Base-by-base conservation (phyloP, 257 asterid genomes). In the Primulina huaijiensis region DNA sequence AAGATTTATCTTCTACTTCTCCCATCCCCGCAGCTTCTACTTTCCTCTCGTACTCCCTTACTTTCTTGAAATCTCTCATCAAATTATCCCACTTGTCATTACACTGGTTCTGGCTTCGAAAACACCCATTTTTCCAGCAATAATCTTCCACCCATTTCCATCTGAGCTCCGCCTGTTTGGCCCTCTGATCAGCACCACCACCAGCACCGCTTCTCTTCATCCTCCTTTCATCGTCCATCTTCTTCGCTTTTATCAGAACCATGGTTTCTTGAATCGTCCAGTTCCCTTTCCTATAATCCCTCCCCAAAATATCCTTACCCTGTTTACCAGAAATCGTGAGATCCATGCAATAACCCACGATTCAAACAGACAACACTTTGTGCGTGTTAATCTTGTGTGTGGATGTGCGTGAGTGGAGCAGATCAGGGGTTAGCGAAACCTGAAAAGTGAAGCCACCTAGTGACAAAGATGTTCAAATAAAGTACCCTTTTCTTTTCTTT, bases 81-180 rank as follows among this genome's bases (percentile, higher is more conserved):
- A 92, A 80, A 84, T 90, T 92, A 69, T 92, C 98, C 98, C 97
- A 90, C 43, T 93, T 93, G 34, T 93, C 98, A 61, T 93, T 93
- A 71, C 98, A 93, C 82, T 93, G 98, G 7, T 87, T 93, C 56
- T 90, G 98, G 81, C 98, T 93, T 65, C 98, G 78, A 68, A 86
- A 81, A 53, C 97, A 90, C 10, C 89, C 90, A 20, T 83, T 77
- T 20, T 75, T 86, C 97, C 97, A 90, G 74, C 98, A 93, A 52
- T 87, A 93, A 35, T 93, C 96, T 75, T 93, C 98, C 19, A 93
- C 93, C 95, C 98, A 90, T 75, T 93, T 93, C 98, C 98, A 93
- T 62, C 98, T 82, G 50, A 90, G 83, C 82, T 93, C 98, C 11
- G 95, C 80, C 27, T 94, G 98, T 68, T 85, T 85, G 2, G 83